Evolutionary conservation across 1,284 basidiomycete species (phyloP), one percentile per base, ranked within the genome.

Genomic region (Exobasidium rhododendri): DNA sequence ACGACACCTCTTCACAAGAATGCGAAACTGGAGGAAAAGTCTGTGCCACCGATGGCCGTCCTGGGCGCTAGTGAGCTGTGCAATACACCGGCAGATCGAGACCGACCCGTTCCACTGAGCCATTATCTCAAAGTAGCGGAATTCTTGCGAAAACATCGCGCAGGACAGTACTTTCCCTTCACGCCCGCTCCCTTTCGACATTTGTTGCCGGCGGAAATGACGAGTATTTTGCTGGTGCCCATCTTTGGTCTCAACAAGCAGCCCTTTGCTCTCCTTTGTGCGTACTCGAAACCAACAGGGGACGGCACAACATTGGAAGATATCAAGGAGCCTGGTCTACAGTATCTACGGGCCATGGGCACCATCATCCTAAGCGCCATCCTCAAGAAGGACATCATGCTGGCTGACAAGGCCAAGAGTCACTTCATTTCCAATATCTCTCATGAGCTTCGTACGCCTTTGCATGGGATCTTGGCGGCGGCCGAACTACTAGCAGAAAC

Each of bases 281-380:
- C 91, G 3, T 96, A 94, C 81, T 89, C 88, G 0, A 63, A 66
- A 86, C 87, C 46, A 87, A 89, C 70, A 85, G 89, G 68, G 85
- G 86, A 10, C 89, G 89, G 74, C 87, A 90, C 73, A 89, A 89
- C 81, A 82, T 94, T 73, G 90, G 96, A 82, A 90, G 75, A 78
- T 59, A 56, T 77, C 24, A 66, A 71, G 43, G 74, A 92, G 0
- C 92, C 93, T 76, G 93, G 94, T 71, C 81, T 94, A 31, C 94
- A 93, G 51, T 96, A 94, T 80, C 80, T 96, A 51, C 87, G 93
- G 53, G 91, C 91, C 14, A 83, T 83, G 84, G 92, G 93, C 55
- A 92, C 96, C 56, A 94, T 97, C 69, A 94, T 97, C 62, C 83
- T 97, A 40, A 92, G 91, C 52, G 92, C 93, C 11, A 92, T 96